Percentiles rank a stretch among this genome's conserved stretches.
Conservation (phyloP, 805 yeast genomes). For the Saturnispora zaruensis region DNA sequence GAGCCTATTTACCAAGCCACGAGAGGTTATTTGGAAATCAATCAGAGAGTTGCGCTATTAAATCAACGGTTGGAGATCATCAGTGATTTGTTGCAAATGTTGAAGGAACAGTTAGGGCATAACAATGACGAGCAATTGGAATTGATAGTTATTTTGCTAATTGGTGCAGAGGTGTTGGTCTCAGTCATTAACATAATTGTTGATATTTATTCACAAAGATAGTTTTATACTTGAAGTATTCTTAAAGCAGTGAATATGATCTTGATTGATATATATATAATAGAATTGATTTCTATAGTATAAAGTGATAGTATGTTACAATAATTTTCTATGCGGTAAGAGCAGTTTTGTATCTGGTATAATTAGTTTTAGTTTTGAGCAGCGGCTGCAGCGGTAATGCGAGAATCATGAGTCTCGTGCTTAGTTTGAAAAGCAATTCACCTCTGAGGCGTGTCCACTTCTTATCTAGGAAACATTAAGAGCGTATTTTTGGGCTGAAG, state of each 20-base stretch:
- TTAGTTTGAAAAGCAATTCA: too few relatives aligned
- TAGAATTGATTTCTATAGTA: neutral
- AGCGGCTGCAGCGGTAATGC: too few relatives aligned
- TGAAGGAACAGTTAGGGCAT: conserved; percentile 94
- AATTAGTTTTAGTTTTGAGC: too few relatives aligned
- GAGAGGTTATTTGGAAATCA: conserved; percentile 89
- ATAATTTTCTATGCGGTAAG: too few relatives aligned
- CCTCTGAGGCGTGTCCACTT: too few relatives aligned
- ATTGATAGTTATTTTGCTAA: conserved; percentile 79
- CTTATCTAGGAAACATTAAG: too few relatives aligned
- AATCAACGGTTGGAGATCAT: conserved; percentile 93
- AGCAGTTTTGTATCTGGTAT: too few relatives aligned
- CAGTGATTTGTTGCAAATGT: conserved; percentile 86
- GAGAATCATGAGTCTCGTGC: too few relatives aligned
- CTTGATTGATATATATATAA: neutral
- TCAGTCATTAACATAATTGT: conserved; percentile 70
- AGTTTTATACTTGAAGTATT: neutral
- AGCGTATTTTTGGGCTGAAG: too few relatives aligned
- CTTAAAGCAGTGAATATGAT: too few relatives aligned
- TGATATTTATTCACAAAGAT: conserved; percentile 22
- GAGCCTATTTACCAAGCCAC: conserved; percentile 98
- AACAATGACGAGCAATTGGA: conserved; percentile 89
- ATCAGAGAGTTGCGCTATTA: conserved; percentile 81
- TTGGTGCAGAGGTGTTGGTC: conserved; percentile 86
- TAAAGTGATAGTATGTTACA: too few relatives aligned